These are phyloP conservation scores for Ophiostoma himal-ulmi DNA, from an alignment of 2,329 filamentous ascomycete genomes.

Conservation along the genomic window DNA sequence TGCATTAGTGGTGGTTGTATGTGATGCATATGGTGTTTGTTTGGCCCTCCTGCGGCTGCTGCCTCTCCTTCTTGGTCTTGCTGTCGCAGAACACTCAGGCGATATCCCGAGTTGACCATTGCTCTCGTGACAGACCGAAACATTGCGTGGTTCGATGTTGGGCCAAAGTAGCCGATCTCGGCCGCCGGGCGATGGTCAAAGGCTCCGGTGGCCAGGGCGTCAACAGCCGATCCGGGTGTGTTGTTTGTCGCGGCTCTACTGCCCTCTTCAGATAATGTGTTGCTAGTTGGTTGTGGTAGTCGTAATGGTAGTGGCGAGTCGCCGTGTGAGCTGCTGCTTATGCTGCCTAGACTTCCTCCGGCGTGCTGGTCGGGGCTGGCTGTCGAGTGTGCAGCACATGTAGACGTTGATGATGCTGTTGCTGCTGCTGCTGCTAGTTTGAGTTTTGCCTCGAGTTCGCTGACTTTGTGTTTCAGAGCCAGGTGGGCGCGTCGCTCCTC, in stretches of 20 bases:
- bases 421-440: neutral
- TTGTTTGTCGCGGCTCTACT: neutral
- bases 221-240: neutral
- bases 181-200: neutral
- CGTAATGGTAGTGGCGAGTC: neutral
- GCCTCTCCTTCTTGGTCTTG: neutral
- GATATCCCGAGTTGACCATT: neutral
- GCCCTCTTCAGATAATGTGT: neutral
- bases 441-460: neutral
- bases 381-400: neutral
- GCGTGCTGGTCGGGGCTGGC: neutral
- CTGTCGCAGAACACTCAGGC: neutral
- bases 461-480: slow-evolving; percentile 22
- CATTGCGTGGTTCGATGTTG: neutral
- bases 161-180: neutral
- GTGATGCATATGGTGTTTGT: neutral
- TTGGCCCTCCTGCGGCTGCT: neutral
- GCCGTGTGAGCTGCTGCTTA: neutral
- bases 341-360: neutral
- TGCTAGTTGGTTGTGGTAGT: neutral
- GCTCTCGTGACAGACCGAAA: neutral
- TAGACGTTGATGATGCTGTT: neutral
- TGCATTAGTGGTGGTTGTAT: neutral
- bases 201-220: neutral
- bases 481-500: slow-evolving; percentile 21